A percentile compares a stretch with the other conserved stretches of the same genome.
Conservation (phyloP, 441 rosid genomes). For the Iberis amara region DNA sequence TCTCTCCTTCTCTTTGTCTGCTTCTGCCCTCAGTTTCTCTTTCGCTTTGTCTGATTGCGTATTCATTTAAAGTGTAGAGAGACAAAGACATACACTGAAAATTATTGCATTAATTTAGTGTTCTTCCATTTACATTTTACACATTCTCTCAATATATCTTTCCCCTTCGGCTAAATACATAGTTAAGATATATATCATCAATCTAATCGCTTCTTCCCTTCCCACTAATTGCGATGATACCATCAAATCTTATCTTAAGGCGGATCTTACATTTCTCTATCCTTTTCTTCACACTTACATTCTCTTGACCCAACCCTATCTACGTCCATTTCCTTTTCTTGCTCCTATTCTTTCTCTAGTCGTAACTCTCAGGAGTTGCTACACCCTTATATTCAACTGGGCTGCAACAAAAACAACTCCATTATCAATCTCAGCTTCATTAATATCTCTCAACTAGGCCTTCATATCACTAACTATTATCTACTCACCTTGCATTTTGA, state of each 20-base stretch:
- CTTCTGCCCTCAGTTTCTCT: slow-evolving; percentile 9
- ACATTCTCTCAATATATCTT: neutral
- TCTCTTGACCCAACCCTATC: slow-evolving; percentile 22
- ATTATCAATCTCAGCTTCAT: slow-evolving; percentile 12
- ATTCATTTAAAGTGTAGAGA: slow-evolving; percentile 1
- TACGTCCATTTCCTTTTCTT: slow-evolving; percentile 17
- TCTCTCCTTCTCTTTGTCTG: slow-evolving; percentile 13
- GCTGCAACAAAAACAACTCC: slow-evolving; percentile 21
- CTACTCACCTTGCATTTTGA: slow-evolving; percentile 40
- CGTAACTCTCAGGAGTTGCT: slow-evolving; percentile 31
- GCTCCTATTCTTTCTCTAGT: slow-evolving; percentile 23
- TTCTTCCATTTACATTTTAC: slow-evolving; percentile 28
- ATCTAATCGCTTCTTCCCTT: neutral
- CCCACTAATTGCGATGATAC: slow-evolving; percentile 2
- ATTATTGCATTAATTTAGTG: slow-evolving; percentile 19
- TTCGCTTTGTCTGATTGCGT: no score
- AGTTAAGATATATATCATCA: neutral
- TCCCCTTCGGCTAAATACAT: slow-evolving; percentile 1
- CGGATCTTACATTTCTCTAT: slow-evolving; percentile 17
- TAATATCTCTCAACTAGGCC: neutral
- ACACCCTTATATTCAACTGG: slow-evolving; percentile 13
- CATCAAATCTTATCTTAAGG: slow-evolving; percentile 8
- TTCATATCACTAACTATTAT: slow-evolving; percentile 15
- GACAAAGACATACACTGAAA: slow-evolving; percentile 1
- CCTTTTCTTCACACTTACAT: slow-evolving; percentile 20